Evolutionary conservation across 208 protist genomes (phyloP).

Genomic region (Leishmania guyanensis): DNA sequence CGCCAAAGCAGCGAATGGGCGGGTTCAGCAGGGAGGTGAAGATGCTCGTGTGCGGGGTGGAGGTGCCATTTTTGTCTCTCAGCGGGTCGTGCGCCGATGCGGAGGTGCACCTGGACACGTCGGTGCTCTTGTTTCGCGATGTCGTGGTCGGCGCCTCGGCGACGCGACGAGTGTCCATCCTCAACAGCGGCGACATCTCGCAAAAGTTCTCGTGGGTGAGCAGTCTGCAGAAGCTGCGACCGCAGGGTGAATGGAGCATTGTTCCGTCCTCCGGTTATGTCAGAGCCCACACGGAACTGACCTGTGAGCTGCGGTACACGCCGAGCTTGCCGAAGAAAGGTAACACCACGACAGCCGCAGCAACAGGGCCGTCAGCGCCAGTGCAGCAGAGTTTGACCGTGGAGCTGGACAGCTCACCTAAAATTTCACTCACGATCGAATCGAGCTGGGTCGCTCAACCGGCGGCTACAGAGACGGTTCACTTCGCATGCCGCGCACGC

Average conservation of each 20-base stretch:
- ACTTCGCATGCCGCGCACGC: constrained; percentile 84
- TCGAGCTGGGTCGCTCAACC: constrained; percentile 80
- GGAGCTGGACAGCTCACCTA: constrained; percentile 80
- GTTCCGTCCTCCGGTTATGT: constrained; percentile 83
- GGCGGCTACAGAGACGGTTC: constrained; percentile 64
- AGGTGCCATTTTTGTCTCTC: constrained; percentile 84
- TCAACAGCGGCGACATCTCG: constrained; percentile 96
- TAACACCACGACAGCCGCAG: not conserved
- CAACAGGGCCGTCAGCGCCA: not conserved
- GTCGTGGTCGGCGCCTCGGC: constrained; percentile 84
- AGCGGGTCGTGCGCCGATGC: constrained; percentile 93
- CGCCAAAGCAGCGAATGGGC: constrained; percentile 81
- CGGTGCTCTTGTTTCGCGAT: constrained; percentile 90
- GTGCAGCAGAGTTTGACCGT: constrained; percentile 54
- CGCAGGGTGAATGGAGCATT: constrained; percentile 75
- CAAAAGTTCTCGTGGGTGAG: constrained; percentile 91
- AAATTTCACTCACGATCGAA: constrained; percentile 81
- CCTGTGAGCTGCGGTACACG: constrained; percentile 91
- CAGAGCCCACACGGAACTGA: constrained; percentile 86
- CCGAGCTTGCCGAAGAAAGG: constrained; percentile 36
- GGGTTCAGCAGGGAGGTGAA: constrained; percentile 90
- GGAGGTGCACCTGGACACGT: constrained; percentile 94
- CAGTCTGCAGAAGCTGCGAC: constrained; percentile 24
- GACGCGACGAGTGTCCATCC: constrained; percentile 82
- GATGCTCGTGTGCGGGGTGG: constrained; percentile 89